Base-by-base conservation (phyloP, 495 filamentous ascomycete species). In the Annulohypoxylon nitens region DNA sequence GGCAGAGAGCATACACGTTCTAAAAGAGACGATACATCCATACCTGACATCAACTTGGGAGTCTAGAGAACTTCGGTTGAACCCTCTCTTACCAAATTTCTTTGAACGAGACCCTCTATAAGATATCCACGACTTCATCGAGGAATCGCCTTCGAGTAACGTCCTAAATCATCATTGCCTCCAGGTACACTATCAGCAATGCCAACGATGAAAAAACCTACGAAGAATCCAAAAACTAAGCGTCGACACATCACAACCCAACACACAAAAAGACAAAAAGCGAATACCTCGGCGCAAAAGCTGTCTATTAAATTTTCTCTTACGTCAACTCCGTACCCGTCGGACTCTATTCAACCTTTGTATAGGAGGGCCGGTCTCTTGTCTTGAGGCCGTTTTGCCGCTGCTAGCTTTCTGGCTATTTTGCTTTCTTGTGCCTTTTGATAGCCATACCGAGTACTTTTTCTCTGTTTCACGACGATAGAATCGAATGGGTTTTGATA, bases 301-400 rank as follows among this genome's bases (percentile, higher is more conserved):
- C 53, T 67, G 58, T 70, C 67, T 70, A 71, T 75, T 75, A 50
- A 36, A 47, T 59, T 70, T 64, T 70, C 66, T 68, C 23, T 64
- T 26, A 59, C 61, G 37, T 61, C 39, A 37, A 36, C 62, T 20
- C 51, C 55, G 37, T 50, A 37, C 36, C 62, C 45, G 30, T 30
- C 30, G 37, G 62, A 62, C 63, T 75, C 72, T 71, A 71, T 68
- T 70, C 50, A 58, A 60, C 62, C 67, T 67, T 62, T 62, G 62
- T 67, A 54, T 41, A 20, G 60, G 60, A 10, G 58, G 51, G 59
- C 43, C 34, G 20, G n/a, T 55, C 20, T 63, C 60, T 54, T 54
- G 20, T 45, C 34, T 37, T 11, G 25, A 59, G 50, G 25, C 50
- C 30, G 16, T 20, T 33, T 39, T 3, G 6, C 53, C 20, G 45